phyloP scores from a whole-genome alignment of 2,329 filamentous ascomycete species.

The Monilinia fructicola region DNA sequence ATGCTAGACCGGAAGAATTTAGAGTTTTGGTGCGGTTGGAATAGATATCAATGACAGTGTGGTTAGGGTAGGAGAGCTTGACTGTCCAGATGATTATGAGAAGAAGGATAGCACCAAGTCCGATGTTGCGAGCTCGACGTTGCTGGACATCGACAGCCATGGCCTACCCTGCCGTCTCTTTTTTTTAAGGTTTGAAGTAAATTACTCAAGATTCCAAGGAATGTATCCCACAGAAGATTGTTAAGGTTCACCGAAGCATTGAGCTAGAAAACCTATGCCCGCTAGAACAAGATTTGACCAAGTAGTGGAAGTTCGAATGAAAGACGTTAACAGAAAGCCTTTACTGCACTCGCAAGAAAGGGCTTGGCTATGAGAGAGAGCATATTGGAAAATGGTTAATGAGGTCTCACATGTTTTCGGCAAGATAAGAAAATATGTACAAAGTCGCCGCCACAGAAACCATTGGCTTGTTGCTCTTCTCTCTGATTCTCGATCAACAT shows the following conservation, averaged over 20 bases:
- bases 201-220: neutral
- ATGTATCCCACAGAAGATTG: constrained; percentile 1
- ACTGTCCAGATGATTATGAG: constrained; percentile 35
- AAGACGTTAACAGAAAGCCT: neutral
- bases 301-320: neutral
- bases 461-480: neutral
- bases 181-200: neutral
- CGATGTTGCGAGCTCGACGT: constrained; percentile 33
- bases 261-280: neutral
- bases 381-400: neutral
- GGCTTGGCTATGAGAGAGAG: neutral
- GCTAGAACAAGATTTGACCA: neutral
- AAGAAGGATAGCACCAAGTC: constrained; percentile 32
- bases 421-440: neutral
- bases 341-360: neutral
- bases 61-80: constrained; percentile 33
- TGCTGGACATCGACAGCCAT: constrained; percentile 34
- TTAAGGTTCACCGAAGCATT: constrained; percentile 6
- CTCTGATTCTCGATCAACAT: neutral
- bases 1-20: constrained; percentile 5
- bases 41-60: constrained; percentile 30
- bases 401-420: constrained; percentile 15
- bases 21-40: constrained; percentile 19
- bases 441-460: neutral
- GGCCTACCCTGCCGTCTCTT: neutral